Conservation (phyloP, 2,329 filamentous ascomycete genomes). For the Cordyceps fumosorosea region DNA sequence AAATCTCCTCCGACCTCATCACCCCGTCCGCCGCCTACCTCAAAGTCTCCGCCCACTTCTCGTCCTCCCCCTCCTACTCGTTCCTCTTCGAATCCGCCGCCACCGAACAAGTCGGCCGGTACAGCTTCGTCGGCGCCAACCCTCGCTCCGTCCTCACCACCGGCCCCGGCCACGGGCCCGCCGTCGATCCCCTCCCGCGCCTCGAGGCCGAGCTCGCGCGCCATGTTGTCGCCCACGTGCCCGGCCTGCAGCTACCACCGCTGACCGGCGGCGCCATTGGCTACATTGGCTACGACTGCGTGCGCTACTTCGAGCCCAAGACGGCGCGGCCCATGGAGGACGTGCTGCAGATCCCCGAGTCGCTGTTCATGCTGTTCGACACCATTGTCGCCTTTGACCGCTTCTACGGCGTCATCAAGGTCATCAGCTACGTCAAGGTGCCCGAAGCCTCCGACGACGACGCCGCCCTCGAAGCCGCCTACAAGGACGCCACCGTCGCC, state of each 20-base stretch:
- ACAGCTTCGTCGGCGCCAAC: conserved; percentile 88
- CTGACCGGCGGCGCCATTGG: conserved; percentile 90
- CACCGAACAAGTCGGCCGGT: conserved; percentile 86
- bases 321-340: conserved; percentile 87
- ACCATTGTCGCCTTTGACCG: conserved; percentile 92
- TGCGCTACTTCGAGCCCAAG: conserved; percentile 96
- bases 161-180: conserved; percentile 75
- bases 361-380: conserved; percentile 94
- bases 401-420: conserved; percentile 50
- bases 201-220: conserved; percentile 76
- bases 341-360: conserved; percentile 82
- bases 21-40: conserved; percentile 94
- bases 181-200: conserved; percentile 70
- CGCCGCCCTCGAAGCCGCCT: conserved; percentile 40
- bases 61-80: conserved; percentile 55
- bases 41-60: conserved; percentile 68
- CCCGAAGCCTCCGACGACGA: conserved; percentile 22
- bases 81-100: conserved; percentile 96
- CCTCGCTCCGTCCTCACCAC: conserved; percentile 76
- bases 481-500: conserved; percentile 57
- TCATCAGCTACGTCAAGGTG: conserved; percentile 68
- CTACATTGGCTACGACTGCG: conserved; percentile 96
- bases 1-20: conserved; percentile 85
- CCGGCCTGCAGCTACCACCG: conserved; percentile 74
- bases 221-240: conserved; percentile 74